Conservation (phyloP, 805 yeast genomes). For the Candida succiphila region DNA sequence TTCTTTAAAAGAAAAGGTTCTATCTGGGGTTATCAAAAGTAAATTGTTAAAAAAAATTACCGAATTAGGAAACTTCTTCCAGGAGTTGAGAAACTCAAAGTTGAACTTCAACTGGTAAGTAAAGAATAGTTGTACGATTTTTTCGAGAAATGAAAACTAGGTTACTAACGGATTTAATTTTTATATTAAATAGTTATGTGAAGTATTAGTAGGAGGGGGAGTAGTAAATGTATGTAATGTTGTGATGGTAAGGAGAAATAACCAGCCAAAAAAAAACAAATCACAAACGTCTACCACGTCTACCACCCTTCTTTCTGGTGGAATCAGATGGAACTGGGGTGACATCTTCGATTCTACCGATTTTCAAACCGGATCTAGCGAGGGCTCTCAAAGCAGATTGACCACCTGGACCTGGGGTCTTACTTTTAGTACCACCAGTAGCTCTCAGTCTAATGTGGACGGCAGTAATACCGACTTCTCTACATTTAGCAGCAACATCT, state of each 20-base stretch:
- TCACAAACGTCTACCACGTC: constrained; percentile 99
- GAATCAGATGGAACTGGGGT: constrained; percentile 99
- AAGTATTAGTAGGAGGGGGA: too few species aligned
- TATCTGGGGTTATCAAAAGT: too few species aligned
- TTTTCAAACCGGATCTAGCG: constrained; percentile 99
- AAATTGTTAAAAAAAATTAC: too few species aligned
- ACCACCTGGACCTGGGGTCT: constrained; percentile 99
- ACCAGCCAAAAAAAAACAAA: constrained; percentile 2
- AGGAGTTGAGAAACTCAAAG: too few species aligned
- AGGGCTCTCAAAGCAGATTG: constrained; percentile 98
- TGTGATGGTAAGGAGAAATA: not conserved
- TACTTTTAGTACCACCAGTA: constrained; percentile 99
- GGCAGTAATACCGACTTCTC: constrained; percentile 99
- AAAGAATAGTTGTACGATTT: too few species aligned
- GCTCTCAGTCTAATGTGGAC: constrained; percentile 99
- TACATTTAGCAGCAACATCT: constrained; percentile 97
- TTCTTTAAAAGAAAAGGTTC: too few species aligned
- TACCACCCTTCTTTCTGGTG: constrained; percentile 99
- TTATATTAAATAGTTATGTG: too few species aligned
- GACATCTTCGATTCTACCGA: constrained; percentile 99
- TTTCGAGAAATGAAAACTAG: too few species aligned
- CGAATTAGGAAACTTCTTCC: too few species aligned
- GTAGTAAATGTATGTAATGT: not conserved
- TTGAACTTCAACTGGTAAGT: too few species aligned
- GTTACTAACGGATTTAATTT: too few species aligned